Percentiles rank a stretch among this genome's conserved stretches.
phyloP scores from a whole-genome alignment of 2,329 filamentous ascomycete species.

The Venturia effusa region DNA sequence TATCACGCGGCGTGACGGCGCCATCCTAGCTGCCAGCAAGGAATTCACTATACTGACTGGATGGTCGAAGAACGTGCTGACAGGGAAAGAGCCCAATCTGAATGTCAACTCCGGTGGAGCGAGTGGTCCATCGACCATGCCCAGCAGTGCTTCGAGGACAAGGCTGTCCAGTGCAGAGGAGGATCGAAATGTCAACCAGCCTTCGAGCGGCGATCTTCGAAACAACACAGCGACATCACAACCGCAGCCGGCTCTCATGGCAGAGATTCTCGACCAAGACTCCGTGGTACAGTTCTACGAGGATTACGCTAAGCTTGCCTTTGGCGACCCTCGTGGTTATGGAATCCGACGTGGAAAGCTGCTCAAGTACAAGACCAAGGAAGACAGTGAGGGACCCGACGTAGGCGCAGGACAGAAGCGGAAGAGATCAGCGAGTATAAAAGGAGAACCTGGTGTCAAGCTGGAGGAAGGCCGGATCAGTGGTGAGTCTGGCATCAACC shows the following conservation, averaged over 20 bases:
- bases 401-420: slow-evolving; percentile 18
- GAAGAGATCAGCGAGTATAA: slow-evolving; percentile 12
- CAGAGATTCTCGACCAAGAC: slow-evolving; percentile 87
- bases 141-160: slow-evolving; percentile 29
- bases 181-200: slow-evolving; percentile 16
- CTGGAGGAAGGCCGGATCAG: slow-evolving; percentile 17
- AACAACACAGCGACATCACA: not conserved
- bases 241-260: slow-evolving; percentile 64
- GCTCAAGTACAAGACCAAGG: slow-evolving; percentile 64
- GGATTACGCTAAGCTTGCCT: slow-evolving; percentile 85
- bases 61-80: slow-evolving; percentile 80
- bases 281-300: slow-evolving; percentile 92
- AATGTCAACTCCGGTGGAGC: slow-evolving; percentile 64
- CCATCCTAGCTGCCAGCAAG: slow-evolving; percentile 90
- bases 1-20: slow-evolving; percentile 82
- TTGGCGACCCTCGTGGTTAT: slow-evolving; percentile 78
- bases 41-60: slow-evolving; percentile 94
- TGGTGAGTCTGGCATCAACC: slow-evolving; percentile 64
- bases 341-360: slow-evolving; percentile 77
- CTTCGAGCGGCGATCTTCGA: not conserved
- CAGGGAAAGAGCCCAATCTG: slow-evolving; percentile 77
- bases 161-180: slow-evolving; percentile 26
- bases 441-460: slow-evolving; percentile 16
- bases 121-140: slow-evolving; percentile 19
- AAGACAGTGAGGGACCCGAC: slow-evolving; percentile 22